Base-by-base conservation (phyloP, 768 basidiomycete species). In the Pisolithus microcarpus region DNA sequence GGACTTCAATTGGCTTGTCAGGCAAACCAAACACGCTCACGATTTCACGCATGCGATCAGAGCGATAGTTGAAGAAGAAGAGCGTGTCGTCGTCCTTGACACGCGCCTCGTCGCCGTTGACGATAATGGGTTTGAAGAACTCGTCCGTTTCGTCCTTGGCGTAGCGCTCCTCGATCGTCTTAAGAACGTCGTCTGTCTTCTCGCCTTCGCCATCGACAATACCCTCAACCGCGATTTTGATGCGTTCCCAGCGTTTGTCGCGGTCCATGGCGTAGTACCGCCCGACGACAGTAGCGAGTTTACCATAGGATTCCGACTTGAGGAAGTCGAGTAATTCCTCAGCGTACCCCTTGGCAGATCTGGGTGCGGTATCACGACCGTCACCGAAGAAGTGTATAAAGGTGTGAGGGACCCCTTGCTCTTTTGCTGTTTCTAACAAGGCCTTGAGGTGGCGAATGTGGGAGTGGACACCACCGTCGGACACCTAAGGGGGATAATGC, bases 261-360 rank as follows among this genome's bases (percentile, higher is more conserved):
- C 91, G 82, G 70, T 95, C 93, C 92, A 95, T 95, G 30, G 91
- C 93, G 58, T 94, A 97, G 76, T 97, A 97, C 48, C 94, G 72
- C 6, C 92, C 93, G 38, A 93, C 73, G 46, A 95, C 76, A 7
- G 91, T 93, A 5, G 89, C 84, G 44, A 97, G 71, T 64, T 88
- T 78, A 30, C 91, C 93, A 54, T 84, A 79, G 38, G 81, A 75
- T 89, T 10, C 84, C 60, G 90, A 81, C 59, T 82, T 71, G 51
- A 86, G 76, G 69, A 91, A 95, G 28, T 83, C 82, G 9, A 82
- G 75, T 7, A 97, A 72, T 30, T 95, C 78, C 58, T 85, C 73
- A 38, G 81, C 77, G 69, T 96, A 95, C 13, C 78, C 81, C 6
- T 81, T 75, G 11, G 91, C 81, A 1, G 90, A 93, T 30, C 82